phyloP scores from a whole-genome alignment of 495 filamentous ascomycete species.

The Paragyromitra xinjiangensis region DNA sequence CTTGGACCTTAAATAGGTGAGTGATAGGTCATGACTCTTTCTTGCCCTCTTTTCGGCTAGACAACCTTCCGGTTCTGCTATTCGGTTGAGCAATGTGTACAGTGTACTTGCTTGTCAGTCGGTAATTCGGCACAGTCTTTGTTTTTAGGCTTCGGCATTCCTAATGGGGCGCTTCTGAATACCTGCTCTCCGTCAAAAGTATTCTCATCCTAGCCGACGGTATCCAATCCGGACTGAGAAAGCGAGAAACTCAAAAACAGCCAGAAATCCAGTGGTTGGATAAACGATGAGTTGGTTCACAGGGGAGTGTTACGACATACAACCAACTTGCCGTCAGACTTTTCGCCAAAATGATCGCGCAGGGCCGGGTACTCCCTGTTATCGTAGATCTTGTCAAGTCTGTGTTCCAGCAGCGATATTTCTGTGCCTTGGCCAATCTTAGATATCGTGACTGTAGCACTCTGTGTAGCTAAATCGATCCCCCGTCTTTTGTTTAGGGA shows the following conservation, averaged over 20 bases:
- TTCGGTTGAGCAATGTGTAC: not conserved
- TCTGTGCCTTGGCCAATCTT: not conserved
- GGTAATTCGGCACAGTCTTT: not conserved
- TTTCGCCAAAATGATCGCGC: not conserved
- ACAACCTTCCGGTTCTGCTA: not conserved
- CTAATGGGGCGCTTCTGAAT: not conserved
- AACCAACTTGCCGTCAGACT: not conserved
- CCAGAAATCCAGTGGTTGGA: not conserved
- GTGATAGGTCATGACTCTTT: constrained; percentile 1
- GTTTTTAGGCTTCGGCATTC: not conserved
- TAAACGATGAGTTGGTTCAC: not conserved
- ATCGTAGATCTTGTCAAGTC: not conserved
- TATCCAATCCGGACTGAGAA: not conserved
- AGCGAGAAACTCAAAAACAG: not conserved
- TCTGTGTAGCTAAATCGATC: too few relatives aligned
- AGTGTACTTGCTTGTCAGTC: not conserved
- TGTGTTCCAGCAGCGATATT: not conserved
- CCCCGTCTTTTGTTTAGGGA: not conserved
- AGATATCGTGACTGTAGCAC: not conserved
- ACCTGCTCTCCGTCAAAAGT: not conserved
- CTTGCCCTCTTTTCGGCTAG: not conserved
- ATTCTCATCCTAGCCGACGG: not conserved
- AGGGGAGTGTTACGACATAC: not conserved
- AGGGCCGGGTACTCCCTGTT: not conserved
- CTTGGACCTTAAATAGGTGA: not conserved